Percentiles rank a stretch among this genome's conserved stretches.
Conservation (phyloP, 495 filamentous ascomycete genomes). For the Podospora pseudoanserina region DNA sequence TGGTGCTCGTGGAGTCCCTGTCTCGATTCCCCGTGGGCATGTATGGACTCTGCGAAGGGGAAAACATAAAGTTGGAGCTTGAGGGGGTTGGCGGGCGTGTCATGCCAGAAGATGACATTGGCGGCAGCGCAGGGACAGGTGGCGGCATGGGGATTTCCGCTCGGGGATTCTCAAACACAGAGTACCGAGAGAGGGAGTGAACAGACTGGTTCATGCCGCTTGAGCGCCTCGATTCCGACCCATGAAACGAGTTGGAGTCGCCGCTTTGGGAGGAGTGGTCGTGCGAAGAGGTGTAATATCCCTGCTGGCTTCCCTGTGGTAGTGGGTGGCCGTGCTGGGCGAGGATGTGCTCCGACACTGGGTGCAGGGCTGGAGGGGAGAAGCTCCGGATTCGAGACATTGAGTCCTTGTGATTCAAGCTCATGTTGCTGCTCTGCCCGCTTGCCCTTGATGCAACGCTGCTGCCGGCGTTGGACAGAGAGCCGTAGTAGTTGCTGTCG, state of each 20-base stretch:
- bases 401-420: neutral
- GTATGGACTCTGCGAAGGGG: neutral
- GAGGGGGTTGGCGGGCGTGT: slow-evolving; percentile 11
- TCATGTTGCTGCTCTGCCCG: slow-evolving; percentile 3
- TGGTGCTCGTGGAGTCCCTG: neutral
- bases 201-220: neutral
- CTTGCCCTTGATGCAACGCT: neutral
- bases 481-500: slow-evolving; percentile 6
- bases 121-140: neutral
- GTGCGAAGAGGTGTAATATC: neutral
- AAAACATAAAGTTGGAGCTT: neutral
- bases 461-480: neutral
- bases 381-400: slow-evolving; percentile 6
- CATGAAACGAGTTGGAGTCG: slow-evolving; percentile 4
- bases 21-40: neutral
- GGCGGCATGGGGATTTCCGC: slow-evolving; percentile 14
- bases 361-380: neutral
- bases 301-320: neutral
- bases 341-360: neutral
- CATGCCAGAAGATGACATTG: neutral
- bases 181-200: neutral
- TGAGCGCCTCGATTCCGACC: neutral
- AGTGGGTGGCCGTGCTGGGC: neutral
- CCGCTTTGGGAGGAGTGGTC: slow-evolving; percentile 2
- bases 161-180: slow-evolving; percentile 21